Evolutionary conservation across 345 rosid genomes (phyloP).

Genomic region (Mercurialis annua): DNA sequence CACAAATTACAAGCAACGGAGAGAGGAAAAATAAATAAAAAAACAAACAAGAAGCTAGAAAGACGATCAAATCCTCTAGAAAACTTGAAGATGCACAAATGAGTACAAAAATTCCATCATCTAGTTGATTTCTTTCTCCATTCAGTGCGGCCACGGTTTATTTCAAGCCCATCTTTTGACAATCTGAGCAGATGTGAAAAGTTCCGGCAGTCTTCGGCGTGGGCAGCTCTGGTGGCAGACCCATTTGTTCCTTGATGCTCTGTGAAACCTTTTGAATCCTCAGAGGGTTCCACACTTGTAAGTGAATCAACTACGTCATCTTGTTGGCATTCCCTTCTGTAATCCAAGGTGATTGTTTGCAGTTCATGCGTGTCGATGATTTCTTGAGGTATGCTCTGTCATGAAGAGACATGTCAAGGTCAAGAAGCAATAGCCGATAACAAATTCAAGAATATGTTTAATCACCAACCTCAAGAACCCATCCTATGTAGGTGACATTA

Average conservation of each 20-base stretch:
- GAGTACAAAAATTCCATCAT: conserved; percentile 26
- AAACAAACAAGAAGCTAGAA: background rate
- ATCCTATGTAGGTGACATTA: conserved; percentile 83
- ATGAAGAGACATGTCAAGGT: conserved; percentile 13
- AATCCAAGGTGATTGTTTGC: conserved; percentile 74
- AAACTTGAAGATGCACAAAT: background rate
- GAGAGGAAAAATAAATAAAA: background rate
- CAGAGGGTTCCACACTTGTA: conserved; percentile 46
- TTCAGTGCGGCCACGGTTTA: conserved; percentile 76
- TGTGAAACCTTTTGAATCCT: conserved; percentile 27
- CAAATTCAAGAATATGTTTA: background rate
- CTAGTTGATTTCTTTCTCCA: conserved; percentile 72
- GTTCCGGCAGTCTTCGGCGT: conserved; percentile 31
- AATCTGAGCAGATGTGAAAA: conserved; percentile 78
- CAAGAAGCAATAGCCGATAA: background rate
- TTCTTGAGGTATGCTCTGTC: conserved; percentile 93
- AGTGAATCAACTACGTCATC: conserved; percentile 82
- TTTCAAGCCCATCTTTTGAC: conserved; percentile 70
- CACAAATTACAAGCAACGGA: background rate
- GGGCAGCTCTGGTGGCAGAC: conserved; percentile 28
- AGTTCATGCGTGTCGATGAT: conserved; percentile 79
- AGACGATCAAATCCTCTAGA: background rate
- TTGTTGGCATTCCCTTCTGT: conserved; percentile 87
- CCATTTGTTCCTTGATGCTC: conserved; percentile 55
- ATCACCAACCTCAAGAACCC: conserved; percentile 84